Evolutionary conservation across 306 rosid species (phyloP), one percentile per base, ranked within the genome.

Genomic region (Citrullus mucosospermus): DNA sequence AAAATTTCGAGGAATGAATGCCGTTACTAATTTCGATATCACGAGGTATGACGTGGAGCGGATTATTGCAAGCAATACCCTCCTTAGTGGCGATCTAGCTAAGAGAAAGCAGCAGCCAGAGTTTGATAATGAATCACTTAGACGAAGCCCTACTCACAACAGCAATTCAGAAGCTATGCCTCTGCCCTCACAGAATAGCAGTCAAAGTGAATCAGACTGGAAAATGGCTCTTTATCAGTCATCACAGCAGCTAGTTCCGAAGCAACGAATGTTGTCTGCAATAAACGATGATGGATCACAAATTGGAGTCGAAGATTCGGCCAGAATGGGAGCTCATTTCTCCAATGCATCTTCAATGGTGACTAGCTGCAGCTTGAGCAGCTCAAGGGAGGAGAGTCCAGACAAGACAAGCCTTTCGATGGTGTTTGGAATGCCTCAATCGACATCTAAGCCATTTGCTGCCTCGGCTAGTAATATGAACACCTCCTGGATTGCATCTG

Each of bases 21-120:
- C 98, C 4, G 98, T 93, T 3, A 93, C 98, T 9, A 93, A 93
- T 87, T 93, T 93, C 32, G 93, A 90, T 69, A 88, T 93, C 51
- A 86, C 96, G 80, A 88, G 93, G 84, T 93, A 93, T 43, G 96
- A 90, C 75, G 98, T 91, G 65, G 97, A 93, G 48, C 85, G 88
- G 77, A 93, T 93, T 41, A 91, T 91, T 87, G 88, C 88, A 57
- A 91, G 96, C 82, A 90, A 83, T 57, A 88, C 89, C 81, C 93
- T 91, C 63, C 97, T 91, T 17, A 88, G 90, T 60, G 87, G 90
- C 20, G 96, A 93, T n/a, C 80, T 78, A 8, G 98, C 98, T 4
- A 87, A 87, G 85, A 28, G 41, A 30, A 72, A 72, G 60, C 80
- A 74, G 85, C 91, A 81, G 41, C 73, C 82, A 1, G 77, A 59